A percentile compares a stretch with the other conserved stretches of the same genome.
phyloP scores from a whole-genome alignment of 2,329 filamentous ascomycete species.

The Talaromyces sp. region DNA sequence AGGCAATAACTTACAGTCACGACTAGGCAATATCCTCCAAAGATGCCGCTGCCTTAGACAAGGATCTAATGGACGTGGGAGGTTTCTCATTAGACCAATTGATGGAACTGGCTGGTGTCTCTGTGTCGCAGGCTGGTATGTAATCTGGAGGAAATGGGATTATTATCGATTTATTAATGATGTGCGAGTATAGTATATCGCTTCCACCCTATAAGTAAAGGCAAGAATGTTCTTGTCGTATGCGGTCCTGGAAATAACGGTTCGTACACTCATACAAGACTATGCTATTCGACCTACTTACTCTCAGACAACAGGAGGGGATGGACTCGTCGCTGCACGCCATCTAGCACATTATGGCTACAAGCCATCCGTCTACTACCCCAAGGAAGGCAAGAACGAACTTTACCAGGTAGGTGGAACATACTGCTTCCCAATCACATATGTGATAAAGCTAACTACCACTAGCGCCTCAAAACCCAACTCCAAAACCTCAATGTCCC shows the following conservation, averaged over 20 bases:
- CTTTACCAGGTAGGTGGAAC: slow-evolving; percentile 68
- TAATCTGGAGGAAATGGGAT: background rate
- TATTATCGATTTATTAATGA: background rate
- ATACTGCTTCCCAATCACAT: background rate
- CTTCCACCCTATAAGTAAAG: slow-evolving; percentile 70
- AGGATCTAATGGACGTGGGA: slow-evolving; percentile 82
- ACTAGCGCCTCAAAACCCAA: slow-evolving; percentile 75
- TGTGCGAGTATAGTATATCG: slow-evolving; percentile 63
- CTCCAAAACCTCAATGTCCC: slow-evolving; percentile 77
- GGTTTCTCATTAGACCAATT: slow-evolving; percentile 94
- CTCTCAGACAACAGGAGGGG: slow-evolving; percentile 61
- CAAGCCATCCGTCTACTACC: slow-evolving; percentile 82
- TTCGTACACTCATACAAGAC: slow-evolving; percentile 21
- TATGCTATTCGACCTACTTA: no score
- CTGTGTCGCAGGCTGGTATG: slow-evolving; percentile 81
- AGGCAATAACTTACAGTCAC: background rate
- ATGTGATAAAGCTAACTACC: background rate
- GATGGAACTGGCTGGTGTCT: slow-evolving; percentile 93
- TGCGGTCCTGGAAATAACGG: slow-evolving; percentile 76
- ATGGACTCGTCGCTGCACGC: slow-evolving; percentile 89
- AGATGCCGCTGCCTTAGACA: slow-evolving; percentile 82
- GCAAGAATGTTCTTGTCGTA: slow-evolving; percentile 75
- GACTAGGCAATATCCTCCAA: slow-evolving; percentile 77
- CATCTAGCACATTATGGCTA: slow-evolving; percentile 93
- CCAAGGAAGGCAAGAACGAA: slow-evolving; percentile 85